Evolutionary conservation across 345 rosid species (phyloP), one percentile per base, ranked within the genome.

Genomic region (Garcia nutans): DNA sequence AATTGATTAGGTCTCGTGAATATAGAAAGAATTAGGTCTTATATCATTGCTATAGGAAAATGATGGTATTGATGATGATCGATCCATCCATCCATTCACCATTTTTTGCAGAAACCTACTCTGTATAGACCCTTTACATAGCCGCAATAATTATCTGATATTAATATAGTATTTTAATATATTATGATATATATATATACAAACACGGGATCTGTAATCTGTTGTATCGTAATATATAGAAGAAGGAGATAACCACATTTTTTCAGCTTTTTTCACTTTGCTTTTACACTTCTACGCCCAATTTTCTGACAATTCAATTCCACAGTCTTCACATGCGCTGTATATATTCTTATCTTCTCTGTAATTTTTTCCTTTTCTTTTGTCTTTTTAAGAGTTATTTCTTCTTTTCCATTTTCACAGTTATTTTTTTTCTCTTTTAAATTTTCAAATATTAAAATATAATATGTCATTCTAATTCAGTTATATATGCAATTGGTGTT

Each of bases 121-220:
- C 0, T 6, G 57, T 19, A 42, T 72, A 72, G 57, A 68, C 71
- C 58, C 55, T 13, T 42, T 37, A 19, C 22, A 54, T 26, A 72
- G 41, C 75, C 44, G 67, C 66, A 59, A 72, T 41, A 57, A 58
- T 57, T 8, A 37, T 71, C 63, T 58, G 66, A 59, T 10, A 16
- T 2, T 15, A 15, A 57, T 19, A 23, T 8, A 50, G 1, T n/a
- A n/a, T n/a, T n/a, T n/a, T n/a, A n/a, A n/a, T n/a, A n/a, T n/a
- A n/a, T n/a, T 28, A 28, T 28, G 31, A 28, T 28, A 2, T 2
- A 28, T n/a, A n/a, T n/a, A 28, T 33, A 70, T 63, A 33, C 70
- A 50, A 63, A 50, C 74, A 71, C 74, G 68, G 61, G 62, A 33
- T 62, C 68, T 74, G 50, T 50, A 37, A 37, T 62, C 33, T 65